Base-by-base conservation (phyloP, 2,329 filamentous ascomycete genomes). In the Curvularia spicifera region DNA sequence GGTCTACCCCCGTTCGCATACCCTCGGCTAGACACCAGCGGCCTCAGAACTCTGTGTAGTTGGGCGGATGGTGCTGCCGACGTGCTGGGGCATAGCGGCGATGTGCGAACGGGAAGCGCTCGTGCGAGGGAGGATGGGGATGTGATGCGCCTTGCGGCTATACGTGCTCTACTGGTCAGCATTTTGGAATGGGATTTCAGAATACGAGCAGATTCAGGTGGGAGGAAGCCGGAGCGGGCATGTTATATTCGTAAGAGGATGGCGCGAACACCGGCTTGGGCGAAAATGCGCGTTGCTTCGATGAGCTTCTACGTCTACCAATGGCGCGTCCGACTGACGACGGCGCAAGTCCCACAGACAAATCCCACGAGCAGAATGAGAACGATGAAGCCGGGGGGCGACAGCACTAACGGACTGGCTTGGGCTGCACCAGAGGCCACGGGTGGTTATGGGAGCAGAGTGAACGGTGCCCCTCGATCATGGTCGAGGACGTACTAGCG, bases 1-100 rank as follows among this genome's bases (percentile, higher is more conserved):
- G 93, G 91, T 59, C 83, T 91, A 58, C 83, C 70, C 45, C 75
- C 73, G 66, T 69, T 88, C 58, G 88, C 84, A 78, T 90, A 91
- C 47, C 71, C 77, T 54, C 88, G 83, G 12, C 78, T 66, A 13
- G 78, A 67, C 39, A 76, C 67, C 9, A 73, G 73, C 3, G 84
- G 81, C 5, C 81, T 33, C 6, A 55, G 40, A 6, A 55, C 18
- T 6, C 45, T 55, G n/a, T 58, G 51, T 3, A 55, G 51, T 4
- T 37, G 51, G 33, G 55, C 29, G 10, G 46, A 15, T 46, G 31
- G 42, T 55, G 60, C 51, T 26, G 60, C 20, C 54, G 56, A 72
- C 51, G 77, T 72, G 46, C 49, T 55, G 46, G 51, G 61, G 20
- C 43, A 77, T 57, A 65, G 39, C 50, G 69, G 60, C 50, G 59